phyloP scores from a whole-genome alignment of 2,329 filamentous ascomycete genomes.

The Colletotrichum limetticola region DNA sequence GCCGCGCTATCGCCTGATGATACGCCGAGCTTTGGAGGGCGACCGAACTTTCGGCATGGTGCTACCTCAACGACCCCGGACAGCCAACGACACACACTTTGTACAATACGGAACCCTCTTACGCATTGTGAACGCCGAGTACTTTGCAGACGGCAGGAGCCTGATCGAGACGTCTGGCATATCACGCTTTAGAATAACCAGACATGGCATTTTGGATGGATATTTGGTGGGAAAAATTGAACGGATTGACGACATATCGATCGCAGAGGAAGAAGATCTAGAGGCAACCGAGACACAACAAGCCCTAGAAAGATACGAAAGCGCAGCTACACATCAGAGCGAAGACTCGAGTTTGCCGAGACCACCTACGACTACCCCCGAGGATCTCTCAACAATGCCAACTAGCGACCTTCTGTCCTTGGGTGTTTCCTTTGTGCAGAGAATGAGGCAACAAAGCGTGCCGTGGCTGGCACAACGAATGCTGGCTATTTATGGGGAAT shows the following conservation, averaged over 20 bases:
- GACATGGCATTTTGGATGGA: slow-evolving; percentile 75
- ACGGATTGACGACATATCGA: slow-evolving; percentile 81
- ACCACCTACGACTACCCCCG: slow-evolving; percentile 32
- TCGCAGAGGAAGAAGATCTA: slow-evolving; percentile 81
- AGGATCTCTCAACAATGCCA: slow-evolving; percentile 66
- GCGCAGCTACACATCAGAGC: slow-evolving; percentile 24
- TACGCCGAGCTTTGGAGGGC: slow-evolving; percentile 79
- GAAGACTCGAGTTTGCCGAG: slow-evolving; percentile 8
- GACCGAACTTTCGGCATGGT: slow-evolving; percentile 88
- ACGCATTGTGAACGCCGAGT: slow-evolving; percentile 78
- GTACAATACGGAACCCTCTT: slow-evolving; percentile 82
- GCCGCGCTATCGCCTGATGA: slow-evolving; percentile 91
- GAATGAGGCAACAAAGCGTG: slow-evolving; percentile 75
- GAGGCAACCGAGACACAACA: slow-evolving; percentile 74
- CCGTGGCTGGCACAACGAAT: slow-evolving; percentile 81
- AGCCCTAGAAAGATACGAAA: slow-evolving; percentile 20
- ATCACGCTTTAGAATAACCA: slow-evolving; percentile 79
- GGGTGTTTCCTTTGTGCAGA: slow-evolving; percentile 73
- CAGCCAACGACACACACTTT: slow-evolving; percentile 56
- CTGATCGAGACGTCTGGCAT: slow-evolving; percentile 82
- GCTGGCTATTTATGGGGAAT: slow-evolving; percentile 79
- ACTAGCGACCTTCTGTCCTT: slow-evolving; percentile 77
- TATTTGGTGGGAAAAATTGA: slow-evolving; percentile 83
- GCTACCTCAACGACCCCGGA: slow-evolving; percentile 68
- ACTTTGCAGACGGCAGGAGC: slow-evolving; percentile 83